phyloP scores from a whole-genome alignment of 2,329 filamentous ascomycete genomes.

The Calonectria hawksworthii region DNA sequence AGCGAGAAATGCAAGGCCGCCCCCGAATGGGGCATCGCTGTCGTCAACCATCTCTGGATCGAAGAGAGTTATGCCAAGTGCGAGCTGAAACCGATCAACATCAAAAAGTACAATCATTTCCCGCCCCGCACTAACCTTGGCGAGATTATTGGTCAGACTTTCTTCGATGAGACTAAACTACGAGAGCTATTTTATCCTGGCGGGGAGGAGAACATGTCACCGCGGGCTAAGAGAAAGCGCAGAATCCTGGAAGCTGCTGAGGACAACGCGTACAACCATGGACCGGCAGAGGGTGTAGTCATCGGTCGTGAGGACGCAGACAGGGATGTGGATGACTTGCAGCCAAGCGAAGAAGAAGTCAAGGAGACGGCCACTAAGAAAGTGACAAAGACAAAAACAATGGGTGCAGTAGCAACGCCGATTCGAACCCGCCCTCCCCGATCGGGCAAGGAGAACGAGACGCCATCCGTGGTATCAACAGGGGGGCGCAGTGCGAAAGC shows the following conservation, averaged over 20 bases:
- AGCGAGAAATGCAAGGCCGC: constrained; percentile 96
- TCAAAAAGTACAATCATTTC: constrained; percentile 86
- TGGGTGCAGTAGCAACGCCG: constrained; percentile 53
- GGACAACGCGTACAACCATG: constrained; percentile 63
- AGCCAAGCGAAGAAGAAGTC: constrained; percentile 55
- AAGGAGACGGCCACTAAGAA: constrained; percentile 47
- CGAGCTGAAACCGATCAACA: constrained; percentile 78
- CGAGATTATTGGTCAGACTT: constrained; percentile 92
- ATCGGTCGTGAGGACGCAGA: constrained; percentile 56
- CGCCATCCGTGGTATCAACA: constrained; percentile 76
- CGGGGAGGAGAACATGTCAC: constrained; percentile 60
- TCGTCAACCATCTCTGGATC: constrained; percentile 96
- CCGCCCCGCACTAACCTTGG: constrained; percentile 91
- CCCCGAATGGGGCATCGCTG: constrained; percentile 89
- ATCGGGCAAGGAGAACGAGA: constrained; percentile 86
- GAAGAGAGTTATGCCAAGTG: constrained; percentile 97
- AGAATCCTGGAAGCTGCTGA: constrained; percentile 65
- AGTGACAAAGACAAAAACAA: constrained; percentile 40
- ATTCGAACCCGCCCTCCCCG: constrained; percentile 60
- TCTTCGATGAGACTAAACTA: constrained; percentile 75
- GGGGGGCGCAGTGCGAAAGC: constrained; percentile 90
- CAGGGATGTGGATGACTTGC: constrained; percentile 60
- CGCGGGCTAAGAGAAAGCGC: constrained; percentile 62
- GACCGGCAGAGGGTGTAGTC: constrained; percentile 62
- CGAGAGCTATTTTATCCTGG: constrained; percentile 79